These are phyloP conservation scores for Candida sanyaensis DNA, from an alignment of 1,139 yeast species.

Conservation along the genomic window DNA sequence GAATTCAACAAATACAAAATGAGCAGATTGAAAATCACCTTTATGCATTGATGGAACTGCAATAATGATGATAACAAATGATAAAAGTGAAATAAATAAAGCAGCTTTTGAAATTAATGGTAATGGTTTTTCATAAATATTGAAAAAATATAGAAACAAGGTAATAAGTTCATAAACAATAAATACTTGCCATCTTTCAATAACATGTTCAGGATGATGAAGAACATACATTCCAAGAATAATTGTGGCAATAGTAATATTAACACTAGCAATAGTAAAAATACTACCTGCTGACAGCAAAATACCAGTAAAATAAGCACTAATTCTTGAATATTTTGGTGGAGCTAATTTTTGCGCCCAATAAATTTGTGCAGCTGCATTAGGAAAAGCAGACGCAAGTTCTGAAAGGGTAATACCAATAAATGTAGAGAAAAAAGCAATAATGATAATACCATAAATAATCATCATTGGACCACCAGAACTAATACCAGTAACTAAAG, in stretches of 20 bases:
- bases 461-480: conserved; percentile 71
- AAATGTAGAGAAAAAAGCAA: conserved; percentile 46
- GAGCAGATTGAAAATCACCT: conserved; percentile 56
- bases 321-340: conserved; percentile 43
- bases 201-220: conserved; percentile 41
- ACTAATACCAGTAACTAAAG: conserved; percentile 51
- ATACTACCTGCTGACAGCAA: conserved; percentile 59
- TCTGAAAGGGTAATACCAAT: conserved; percentile 47
- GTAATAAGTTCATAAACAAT: conserved; percentile 47
- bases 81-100: conserved; percentile 53
- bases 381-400: conserved; percentile 55
- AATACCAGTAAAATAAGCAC: conserved; percentile 54
- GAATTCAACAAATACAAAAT: conserved; percentile 62
- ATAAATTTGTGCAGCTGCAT: conserved; percentile 68
- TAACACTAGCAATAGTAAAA: conserved; percentile 61
- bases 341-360: conserved; percentile 61
- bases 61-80: conserved; percentile 56
- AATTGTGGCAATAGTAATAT: conserved; percentile 50
- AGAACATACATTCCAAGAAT: conserved; percentile 57
- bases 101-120: conserved; percentile 56
- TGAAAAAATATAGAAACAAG: conserved; percentile 48
- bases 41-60: conserved; percentile 53
- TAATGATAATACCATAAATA: conserved; percentile 64
- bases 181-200: conserved; percentile 60
- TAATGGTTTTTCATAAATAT: conserved; percentile 58